Base-by-base conservation (phyloP, 495 filamentous ascomycete species). In the Extremus antarcticus region DNA sequence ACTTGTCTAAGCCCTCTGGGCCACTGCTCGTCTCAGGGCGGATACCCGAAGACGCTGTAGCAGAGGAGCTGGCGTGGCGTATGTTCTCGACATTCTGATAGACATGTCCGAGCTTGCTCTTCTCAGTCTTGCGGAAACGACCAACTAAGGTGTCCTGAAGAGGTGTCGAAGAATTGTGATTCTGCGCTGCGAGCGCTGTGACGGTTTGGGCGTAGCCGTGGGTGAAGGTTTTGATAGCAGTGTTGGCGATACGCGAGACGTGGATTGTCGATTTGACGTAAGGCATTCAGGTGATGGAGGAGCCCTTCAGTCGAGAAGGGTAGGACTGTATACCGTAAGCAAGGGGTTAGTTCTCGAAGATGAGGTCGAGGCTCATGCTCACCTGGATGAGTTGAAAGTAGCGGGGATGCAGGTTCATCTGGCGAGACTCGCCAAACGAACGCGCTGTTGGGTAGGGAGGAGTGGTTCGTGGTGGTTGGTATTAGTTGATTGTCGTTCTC, bases 161-260 rank as follows among this genome's bases (percentile, higher is more conserved):
- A 2, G 55, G 40, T 61, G 43, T 62, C 50, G 43, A 53, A 55
- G 58, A 84, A 68, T 49, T 81, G 76, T 50, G 78, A 43, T 80
- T 84, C 7, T 83, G 74, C 46, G 88, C 89, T 67, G 89, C 81
- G 75, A 89, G 86, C 69, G 92, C 92, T 70, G 97, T 91, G 73
- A 98, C 83, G 60, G 91, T 94, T 69, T 96, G 91, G 69, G 89
- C 88, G 78, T 94, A 96, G 72, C 90, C 91, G 79, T 95, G 88
- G 68, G 88, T 90, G 70, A 97, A 84, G 70, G 88, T 86, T 78
- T 97, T 97, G 62, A 86, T 80, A 67, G 95, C 85, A 82, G 87
- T 91, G 75, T 90, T 88, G 46, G 59, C 59, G 29, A 62, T 55
- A 73, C 94, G 92, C 80, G 94, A 88, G 79, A 97, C 84, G 73